These are phyloP conservation scores for Auriscalpium vulgare DNA, from an alignment of 768 basidiomycete species.

Conservation along the genomic window DNA sequence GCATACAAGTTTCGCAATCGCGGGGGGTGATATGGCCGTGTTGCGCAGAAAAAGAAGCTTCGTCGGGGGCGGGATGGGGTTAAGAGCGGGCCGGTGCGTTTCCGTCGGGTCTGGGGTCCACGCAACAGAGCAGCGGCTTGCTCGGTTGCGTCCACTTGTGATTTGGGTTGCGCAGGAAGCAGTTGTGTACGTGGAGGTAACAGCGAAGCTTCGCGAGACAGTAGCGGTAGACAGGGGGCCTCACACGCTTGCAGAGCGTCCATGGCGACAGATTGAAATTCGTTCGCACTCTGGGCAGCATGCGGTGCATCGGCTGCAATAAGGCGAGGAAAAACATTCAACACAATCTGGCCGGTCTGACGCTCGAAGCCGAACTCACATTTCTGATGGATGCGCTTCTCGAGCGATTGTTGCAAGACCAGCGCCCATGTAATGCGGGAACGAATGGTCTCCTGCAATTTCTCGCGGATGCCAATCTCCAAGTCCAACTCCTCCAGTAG, in stretches of 20 bases:
- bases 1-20: conserved; percentile 33
- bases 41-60: conserved; percentile 36
- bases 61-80: conserved; percentile 16
- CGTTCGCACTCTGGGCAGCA: neutral
- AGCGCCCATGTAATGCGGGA: conserved; percentile 41
- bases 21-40: conserved; percentile 20
- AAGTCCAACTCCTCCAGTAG: conserved; percentile 34
- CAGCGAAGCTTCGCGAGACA: conserved; percentile 23
- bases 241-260: conserved; percentile 36
- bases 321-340: neutral
- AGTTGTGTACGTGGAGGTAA: conserved; percentile 16
- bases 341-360: neutral
- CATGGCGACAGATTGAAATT: conserved; percentile 33
- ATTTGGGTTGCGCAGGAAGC: neutral
- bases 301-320: too few relatives aligned
- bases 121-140: too few relatives aligned
- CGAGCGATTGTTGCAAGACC: conserved; percentile 29
- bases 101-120: conserved; percentile 10
- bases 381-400: conserved; percentile 6
- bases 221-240: conserved; percentile 29
- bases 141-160: too few relatives aligned
- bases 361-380: too few relatives aligned
- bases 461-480: conserved; percentile 35
- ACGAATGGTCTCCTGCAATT: conserved; percentile 33
- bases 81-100: conserved; percentile 11